Base-by-base conservation (phyloP, 73 alveolate genomes). In the Breviolum minutum region DNA sequence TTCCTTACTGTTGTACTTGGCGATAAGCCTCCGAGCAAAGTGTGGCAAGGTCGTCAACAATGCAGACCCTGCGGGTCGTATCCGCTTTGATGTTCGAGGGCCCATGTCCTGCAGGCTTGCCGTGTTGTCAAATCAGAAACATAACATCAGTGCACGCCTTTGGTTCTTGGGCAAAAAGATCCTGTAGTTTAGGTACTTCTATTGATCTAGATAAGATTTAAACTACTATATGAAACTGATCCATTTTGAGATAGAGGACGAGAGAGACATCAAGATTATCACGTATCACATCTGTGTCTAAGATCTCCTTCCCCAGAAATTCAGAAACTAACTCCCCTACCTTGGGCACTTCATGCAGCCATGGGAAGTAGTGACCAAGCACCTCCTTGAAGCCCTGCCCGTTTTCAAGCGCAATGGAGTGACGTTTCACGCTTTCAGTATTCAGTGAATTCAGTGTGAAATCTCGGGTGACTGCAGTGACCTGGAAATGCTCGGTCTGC, bases 1-100 rank as follows among this genome's bases (percentile, higher is more conserved):
- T 62, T 92, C 98, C 98, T 92, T 80, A 81, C 98, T 66, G 90
- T 92, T 92, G 98, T 40, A 92, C 63, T 66, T 63, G 19, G 91
- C 91, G 60, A 92, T 92, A 26, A 70, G 91, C 68, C 80, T 80
- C 79, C 66, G 60, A 7, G 98, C 98, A 30, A 92, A 92, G 80
- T 81, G 79, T 40, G 98, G 98, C 98, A 92, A 76, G 66, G 89
- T n/a, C 60, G 27, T 27, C 91, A 80, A 80, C 98, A 92, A 68
- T 26, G 90, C 54, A 48, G 89, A 40, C 54, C 98, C 98, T 17
- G 48, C 66, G 30, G 87, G 60, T 6, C 66, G 61, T 27, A 6
- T n/a, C 63, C 24, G 7, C 8, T 63, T 16, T 13, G 77, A 68
- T 17, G 77, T 68, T 68, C 60, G 19, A 40, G 85, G 48, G 60